These are phyloP conservation scores for Prinsepia uniflora DNA, from an alignment of 306 rosid species.

Conservation along the genomic window DNA sequence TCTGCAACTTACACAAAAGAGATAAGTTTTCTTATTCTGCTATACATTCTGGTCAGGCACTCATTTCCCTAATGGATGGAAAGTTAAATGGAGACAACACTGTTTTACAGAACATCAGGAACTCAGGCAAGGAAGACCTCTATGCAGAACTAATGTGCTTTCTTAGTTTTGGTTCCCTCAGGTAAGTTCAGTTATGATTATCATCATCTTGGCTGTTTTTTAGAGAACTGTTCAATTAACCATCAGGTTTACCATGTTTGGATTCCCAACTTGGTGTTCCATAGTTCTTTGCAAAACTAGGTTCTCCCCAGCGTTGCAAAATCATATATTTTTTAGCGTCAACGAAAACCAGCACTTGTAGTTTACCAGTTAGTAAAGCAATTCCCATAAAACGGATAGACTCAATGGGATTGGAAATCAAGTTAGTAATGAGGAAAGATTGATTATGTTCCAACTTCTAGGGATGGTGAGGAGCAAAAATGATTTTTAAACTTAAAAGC, in stretches of 20 bases:
- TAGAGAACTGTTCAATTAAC: conserved; percentile 5
- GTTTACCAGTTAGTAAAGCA: not conserved
- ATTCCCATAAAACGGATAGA: not conserved
- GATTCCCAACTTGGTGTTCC: not conserved
- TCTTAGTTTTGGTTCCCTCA: conserved; percentile 65
- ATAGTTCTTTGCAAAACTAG: not conserved
- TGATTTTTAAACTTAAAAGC: too few relatives aligned
- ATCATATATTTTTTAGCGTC: not conserved
- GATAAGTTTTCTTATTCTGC: conserved; percentile 17
- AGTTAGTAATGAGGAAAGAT: not conserved
- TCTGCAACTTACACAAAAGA: conserved; percentile 15
- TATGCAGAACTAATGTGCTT: conserved; percentile 78
- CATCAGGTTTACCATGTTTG: not conserved
- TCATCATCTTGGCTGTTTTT: conserved; percentile 4
- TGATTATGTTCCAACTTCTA: not conserved
- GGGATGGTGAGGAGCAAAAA: not conserved
- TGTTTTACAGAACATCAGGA: conserved; percentile 58
- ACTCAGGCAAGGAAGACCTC: conserved; percentile 86
- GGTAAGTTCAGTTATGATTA: conserved; percentile 43
- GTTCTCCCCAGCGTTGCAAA: not conserved
- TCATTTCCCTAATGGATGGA: conserved; percentile 53
- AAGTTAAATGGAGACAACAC: conserved; percentile 57
- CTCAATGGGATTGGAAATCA: not conserved
- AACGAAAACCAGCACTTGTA: not conserved
- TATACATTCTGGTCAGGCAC: conserved; percentile 40